phyloP scores from a whole-genome alignment of 2,329 filamentous ascomycete genomes.

The Paecilomyces variotii region DNA sequence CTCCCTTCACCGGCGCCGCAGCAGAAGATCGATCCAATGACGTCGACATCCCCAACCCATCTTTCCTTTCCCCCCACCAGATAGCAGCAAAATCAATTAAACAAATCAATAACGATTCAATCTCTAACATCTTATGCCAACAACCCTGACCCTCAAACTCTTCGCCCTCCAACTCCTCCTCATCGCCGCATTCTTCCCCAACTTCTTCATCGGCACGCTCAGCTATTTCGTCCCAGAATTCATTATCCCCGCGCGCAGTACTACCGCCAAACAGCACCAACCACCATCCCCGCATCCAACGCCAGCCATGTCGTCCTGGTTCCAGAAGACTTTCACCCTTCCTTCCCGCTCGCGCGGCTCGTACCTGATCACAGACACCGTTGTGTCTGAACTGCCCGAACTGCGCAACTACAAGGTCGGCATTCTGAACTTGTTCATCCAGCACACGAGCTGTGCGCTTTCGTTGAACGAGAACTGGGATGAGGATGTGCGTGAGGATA shows the following conservation, averaged over 20 bases:
- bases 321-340: constrained; percentile 76
- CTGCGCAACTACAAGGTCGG: constrained; percentile 76
- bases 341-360: constrained; percentile 70
- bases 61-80: constrained; percentile 1
- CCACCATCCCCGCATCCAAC: background rate
- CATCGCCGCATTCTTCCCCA: constrained; percentile 44
- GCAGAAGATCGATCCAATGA: constrained; percentile 2
- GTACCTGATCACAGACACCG: constrained; percentile 78
- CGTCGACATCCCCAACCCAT: constrained; percentile 4
- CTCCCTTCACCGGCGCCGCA: background rate
- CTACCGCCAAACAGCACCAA: constrained; percentile 12
- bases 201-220: constrained; percentile 25
- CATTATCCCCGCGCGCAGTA: constrained; percentile 12
- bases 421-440: constrained; percentile 80
- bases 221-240: constrained; percentile 21
- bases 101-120: background rate
- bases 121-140: background rate
- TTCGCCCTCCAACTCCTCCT: constrained; percentile 26
- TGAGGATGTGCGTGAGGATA: constrained; percentile 77
- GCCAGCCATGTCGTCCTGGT: constrained; percentile 53
- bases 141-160: constrained; percentile 1
- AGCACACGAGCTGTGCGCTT: constrained; percentile 89
- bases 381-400: constrained; percentile 67
- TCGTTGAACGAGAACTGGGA: constrained; percentile 91
- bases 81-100: background rate